These are phyloP conservation scores for Pyrenochaeta sp. DNA, from an alignment of 2,329 filamentous ascomycete genomes.

Conservation along the genomic window DNA sequence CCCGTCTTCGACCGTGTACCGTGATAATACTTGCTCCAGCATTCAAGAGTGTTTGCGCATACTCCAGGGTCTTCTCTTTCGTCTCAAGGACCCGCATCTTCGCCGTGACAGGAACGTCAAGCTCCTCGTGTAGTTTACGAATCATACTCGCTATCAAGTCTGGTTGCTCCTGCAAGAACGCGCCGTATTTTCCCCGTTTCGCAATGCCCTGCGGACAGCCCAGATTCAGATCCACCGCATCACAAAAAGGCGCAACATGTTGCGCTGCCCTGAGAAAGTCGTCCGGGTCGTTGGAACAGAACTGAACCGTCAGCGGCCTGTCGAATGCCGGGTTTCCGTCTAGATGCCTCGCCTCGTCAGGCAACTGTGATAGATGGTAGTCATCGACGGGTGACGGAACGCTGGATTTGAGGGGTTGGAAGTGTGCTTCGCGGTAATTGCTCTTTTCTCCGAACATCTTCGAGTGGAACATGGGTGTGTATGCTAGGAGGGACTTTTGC, in stretches of 20 bases:
- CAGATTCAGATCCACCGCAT: conserved; percentile 93
- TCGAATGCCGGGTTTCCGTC: conserved; percentile 88
- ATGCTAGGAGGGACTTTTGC: conserved; percentile 73
- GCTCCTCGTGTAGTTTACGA: conserved; percentile 77
- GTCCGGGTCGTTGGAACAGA: conserved; percentile 89
- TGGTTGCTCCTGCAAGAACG: conserved; percentile 94
- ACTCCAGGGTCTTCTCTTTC: conserved; percentile 83
- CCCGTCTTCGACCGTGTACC: conserved; percentile 84
- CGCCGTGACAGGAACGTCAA: conserved; percentile 86
- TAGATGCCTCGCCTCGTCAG: conserved; percentile 55
- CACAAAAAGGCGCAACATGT: conserved; percentile 83
- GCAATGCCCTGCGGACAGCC: conserved; percentile 98
- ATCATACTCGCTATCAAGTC: conserved; percentile 83
- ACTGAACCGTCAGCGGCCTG: conserved; percentile 92
- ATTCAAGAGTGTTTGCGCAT: conserved; percentile 83
- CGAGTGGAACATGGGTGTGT: conserved; percentile 96
- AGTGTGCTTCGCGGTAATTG: conserved; percentile 80
- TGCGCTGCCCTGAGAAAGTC: conserved; percentile 80
- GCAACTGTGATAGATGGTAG: conserved; percentile 43
- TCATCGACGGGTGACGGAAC: conserved; percentile 45
- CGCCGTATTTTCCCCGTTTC: conserved; percentile 86
- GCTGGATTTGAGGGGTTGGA: conserved; percentile 68
- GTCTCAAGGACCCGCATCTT: conserved; percentile 93
- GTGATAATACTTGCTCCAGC: conserved; percentile 94
- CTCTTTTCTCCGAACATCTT: conserved; percentile 80